Base-by-base conservation (phyloP, 2,329 filamentous ascomycete species). In the Juglanconis oblonga region DNA sequence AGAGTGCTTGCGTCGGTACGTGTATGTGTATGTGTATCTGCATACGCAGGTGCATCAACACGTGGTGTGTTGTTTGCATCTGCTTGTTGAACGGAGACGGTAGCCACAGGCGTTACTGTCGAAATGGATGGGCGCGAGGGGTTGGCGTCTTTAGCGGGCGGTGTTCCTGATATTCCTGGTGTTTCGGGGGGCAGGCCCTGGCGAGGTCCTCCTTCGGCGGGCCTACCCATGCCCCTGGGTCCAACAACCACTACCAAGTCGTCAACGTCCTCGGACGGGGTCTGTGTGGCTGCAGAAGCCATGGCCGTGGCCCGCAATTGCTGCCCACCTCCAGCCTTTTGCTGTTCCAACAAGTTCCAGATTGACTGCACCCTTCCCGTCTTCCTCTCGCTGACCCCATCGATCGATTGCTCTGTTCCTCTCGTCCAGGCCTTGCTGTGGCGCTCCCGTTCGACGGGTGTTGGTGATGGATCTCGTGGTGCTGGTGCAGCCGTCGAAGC, bases 241-340 rank as follows among this genome's bases (percentile, higher is more conserved):
- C 10, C 38, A 42, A 14, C 38, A 14, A 7, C 10, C 6, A 10
- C 38, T 14, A 13, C 38, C 4, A 11, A 14, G 10, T 42, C 4
- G 4, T 4, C 10, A 14, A 4, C 10, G 10, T 13, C 4, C 6
- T 53, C 53, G 56, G 49, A 38, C n/a, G 47, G 48, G 38, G 35
- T 52, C 48, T 53, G 59, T 40, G 42, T 58, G 31, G 31, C 63
- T 49, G 47, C 24, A 24, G 24, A 24, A 24, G 24, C 56, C 50
- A 52, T 45, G 14, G 48, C 35, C 48, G 42, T 38, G 42, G 51
- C 38, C 45, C 47, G 7, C 38, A 13, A 42, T 1, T 4, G 38
- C 38, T 42, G 38, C n/a, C 10, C 38, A 42, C 38, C 38, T 11
- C 6, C 10, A 11, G 5, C 6, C n/a, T 13, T 42, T 42, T 42